Evolutionary conservation across 768 basidiomycete species (phyloP), one percentile per base, ranked within the genome.

Genomic region (Leccinum uliginosum): DNA sequence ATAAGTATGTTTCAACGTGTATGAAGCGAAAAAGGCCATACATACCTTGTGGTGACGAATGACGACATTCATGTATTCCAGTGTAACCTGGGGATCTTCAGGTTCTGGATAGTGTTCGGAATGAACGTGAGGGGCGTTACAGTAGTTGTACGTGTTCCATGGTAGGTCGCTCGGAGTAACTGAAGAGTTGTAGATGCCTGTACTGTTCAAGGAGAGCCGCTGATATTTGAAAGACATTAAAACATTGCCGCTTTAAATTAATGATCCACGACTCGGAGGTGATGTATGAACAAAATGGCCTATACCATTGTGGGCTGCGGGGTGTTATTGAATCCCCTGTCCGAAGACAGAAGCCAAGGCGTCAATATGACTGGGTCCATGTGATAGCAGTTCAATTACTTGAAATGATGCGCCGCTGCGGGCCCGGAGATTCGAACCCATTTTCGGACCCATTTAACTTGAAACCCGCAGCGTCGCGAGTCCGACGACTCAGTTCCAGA

Each of bases 141-240:
- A 81, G 55, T 79, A 81, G 52, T 80, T 81, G 69, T 81, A 80
- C 26, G 78, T 81, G 65, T 79, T 74, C 80, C 80, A 80, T 0
- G 78, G 75, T 11, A 75, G 62, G 46, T 59, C 34, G 1, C 54
- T 53, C 10, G 80, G 79, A 1, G 80, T 80, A 30, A 65, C 19
- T 2, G 79, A 80, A 6, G 77, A 73, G 47, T 76, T 72, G 63
- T 80, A 80, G 27, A 80, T 65, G 6, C 79, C 78, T n/a, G 59
- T 60, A 29, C 27, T 23, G 24, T 48, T 50, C 44, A 55, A 44
- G 21, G 54, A 34, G 26, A 57, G 48, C n/a, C 51, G 54, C 57
- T 68, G n/a, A 34, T 44, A n/a, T 29, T 54, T 23, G 24, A 27
- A 34, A 44, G 32, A 19, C 45, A 26, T 46, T 23, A 21, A 11